These are phyloP conservation scores for Colletotrichum falcatum DNA, from an alignment of 2,329 filamentous ascomycete species.

Conservation along the genomic window DNA sequence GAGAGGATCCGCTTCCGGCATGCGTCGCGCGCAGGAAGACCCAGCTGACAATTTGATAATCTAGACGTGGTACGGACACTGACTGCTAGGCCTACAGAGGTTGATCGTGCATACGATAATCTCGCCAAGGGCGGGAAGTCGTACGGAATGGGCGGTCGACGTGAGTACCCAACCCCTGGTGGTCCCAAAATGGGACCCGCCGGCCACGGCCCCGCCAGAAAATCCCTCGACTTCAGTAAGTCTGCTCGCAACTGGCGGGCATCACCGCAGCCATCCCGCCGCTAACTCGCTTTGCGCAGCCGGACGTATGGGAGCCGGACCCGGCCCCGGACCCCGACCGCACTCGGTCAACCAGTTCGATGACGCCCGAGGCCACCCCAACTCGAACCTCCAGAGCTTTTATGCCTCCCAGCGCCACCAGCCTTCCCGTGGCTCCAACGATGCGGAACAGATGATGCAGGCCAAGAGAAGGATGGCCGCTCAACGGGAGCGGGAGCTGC, in stretches of 20 bases:
- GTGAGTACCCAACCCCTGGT: constrained; percentile 80
- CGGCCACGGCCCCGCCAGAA: constrained; percentile 46
- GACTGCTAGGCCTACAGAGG: constrained; percentile 70
- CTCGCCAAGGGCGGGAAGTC: constrained; percentile 96
- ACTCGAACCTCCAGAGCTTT: constrained; percentile 90
- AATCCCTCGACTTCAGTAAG: constrained; percentile 47
- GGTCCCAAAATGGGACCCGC: constrained; percentile 48
- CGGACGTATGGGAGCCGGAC: constrained; percentile 70
- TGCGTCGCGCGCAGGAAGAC: constrained; percentile 29
- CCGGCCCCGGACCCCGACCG: constrained; percentile 75
- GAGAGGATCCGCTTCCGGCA: not conserved
- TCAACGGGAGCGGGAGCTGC: constrained; percentile 97
- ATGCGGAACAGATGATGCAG: constrained; percentile 99
- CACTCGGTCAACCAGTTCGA: constrained; percentile 88
- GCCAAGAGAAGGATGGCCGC: constrained; percentile 99
- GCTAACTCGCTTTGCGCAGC: constrained; percentile 62
- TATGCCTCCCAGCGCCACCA: constrained; percentile 95
- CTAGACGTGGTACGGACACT: constrained; percentile 42
- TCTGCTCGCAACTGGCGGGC: constrained; percentile 42
- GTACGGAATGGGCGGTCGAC: constrained; percentile 78
- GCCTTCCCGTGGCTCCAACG: constrained; percentile 82
- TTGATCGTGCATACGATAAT: constrained; percentile 95
- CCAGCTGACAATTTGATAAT: constrained; percentile 31
- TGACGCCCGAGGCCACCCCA: constrained; percentile 75
- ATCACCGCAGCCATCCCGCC: constrained; percentile 35